Evolutionary conservation across 2,329 filamentous ascomycete genomes (phyloP).

Genomic region (Curvularia eragrostidis): DNA sequence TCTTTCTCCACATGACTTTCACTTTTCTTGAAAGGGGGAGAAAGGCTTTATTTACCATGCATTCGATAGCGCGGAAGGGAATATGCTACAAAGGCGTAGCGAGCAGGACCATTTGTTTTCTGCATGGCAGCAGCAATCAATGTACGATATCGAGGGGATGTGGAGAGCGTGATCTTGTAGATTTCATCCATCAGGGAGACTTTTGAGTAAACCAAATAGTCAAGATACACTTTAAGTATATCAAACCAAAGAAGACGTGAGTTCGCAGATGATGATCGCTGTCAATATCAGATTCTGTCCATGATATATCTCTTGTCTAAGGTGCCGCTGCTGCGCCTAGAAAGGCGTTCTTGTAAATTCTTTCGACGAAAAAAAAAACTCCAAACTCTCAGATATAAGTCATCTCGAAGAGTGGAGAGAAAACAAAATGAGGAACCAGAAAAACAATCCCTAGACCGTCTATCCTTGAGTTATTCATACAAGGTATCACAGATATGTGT

Average conservation of each 20-base stretch:
- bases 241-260: background rate
- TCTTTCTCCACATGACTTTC: background rate
- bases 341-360: background rate
- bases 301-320: background rate
- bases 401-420: too few species aligned
- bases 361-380: background rate
- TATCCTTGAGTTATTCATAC: conserved; percentile 1
- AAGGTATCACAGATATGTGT: background rate
- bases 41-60: background rate
- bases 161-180: background rate
- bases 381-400: background rate
- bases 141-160: background rate
- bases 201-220: background rate
- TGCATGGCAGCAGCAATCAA: background rate
- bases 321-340: background rate
- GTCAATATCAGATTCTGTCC: background rate
- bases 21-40: background rate
- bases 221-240: background rate
- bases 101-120: background rate
- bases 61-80: background rate
- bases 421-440: background rate
- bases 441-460: background rate
- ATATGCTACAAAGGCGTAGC: background rate
- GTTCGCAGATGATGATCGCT: background rate
- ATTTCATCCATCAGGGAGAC: background rate